Conservation (phyloP, 768 basidiomycete species). For the Leucosporidium scottii region DNA sequence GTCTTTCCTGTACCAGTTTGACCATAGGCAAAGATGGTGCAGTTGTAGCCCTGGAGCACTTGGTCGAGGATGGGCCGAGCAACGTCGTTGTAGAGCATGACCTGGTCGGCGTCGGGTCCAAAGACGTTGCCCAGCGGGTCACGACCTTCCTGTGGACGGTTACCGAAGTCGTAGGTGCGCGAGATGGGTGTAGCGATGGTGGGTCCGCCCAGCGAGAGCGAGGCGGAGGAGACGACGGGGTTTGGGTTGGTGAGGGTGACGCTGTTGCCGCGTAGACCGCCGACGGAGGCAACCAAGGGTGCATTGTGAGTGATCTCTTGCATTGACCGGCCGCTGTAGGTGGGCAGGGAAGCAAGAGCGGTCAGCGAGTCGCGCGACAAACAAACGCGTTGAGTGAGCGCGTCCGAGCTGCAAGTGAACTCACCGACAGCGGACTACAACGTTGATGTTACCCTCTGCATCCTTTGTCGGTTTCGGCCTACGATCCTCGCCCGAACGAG, state of each 20-base stretch:
- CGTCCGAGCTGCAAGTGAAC: slow-evolving; percentile 13
- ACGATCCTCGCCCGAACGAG: not conserved
- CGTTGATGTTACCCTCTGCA: slow-evolving; percentile 65
- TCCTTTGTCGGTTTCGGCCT: not conserved
- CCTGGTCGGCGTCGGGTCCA: slow-evolving; percentile 93
- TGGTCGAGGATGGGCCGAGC: slow-evolving; percentile 87
- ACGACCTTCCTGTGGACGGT: slow-evolving; percentile 41
- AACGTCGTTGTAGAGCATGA: slow-evolving; percentile 86
- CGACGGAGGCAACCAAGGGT: slow-evolving; percentile 17
- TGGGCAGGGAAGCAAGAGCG: not conserved
- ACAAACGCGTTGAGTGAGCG: slow-evolving; percentile 28
- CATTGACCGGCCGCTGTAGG: slow-evolving; percentile 19
- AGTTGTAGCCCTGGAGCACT: slow-evolving; percentile 93
- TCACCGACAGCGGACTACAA: slow-evolving; percentile 80
- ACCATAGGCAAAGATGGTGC: slow-evolving; percentile 86
- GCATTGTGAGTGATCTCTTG: slow-evolving; percentile 4
- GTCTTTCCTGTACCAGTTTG: slow-evolving; percentile 99
- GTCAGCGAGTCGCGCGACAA: no score
- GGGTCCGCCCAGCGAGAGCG: not conserved
- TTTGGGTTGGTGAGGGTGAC: slow-evolving; percentile 42
- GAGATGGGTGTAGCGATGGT: slow-evolving; percentile 39
- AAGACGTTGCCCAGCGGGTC: slow-evolving; percentile 55
- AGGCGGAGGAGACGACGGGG: slow-evolving; percentile 42
- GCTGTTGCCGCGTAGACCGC: slow-evolving; percentile 25
- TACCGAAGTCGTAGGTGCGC: slow-evolving; percentile 78